phyloP scores from a whole-genome alignment of 208 protist species.

The Angomonas deanei region DNA sequence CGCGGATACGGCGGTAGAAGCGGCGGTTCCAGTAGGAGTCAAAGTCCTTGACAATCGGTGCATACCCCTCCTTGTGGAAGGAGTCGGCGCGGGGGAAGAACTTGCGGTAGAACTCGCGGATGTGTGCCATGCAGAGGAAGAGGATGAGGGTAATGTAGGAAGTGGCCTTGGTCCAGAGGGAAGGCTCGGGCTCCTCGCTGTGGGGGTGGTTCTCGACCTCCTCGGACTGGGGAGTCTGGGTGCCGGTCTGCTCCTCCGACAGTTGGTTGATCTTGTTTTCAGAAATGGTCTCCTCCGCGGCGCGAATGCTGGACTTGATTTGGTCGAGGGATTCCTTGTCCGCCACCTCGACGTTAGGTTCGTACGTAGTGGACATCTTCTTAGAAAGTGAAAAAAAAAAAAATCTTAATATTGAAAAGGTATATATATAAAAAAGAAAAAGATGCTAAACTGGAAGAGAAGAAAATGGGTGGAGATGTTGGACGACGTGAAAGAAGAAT shows the following conservation, averaged over 20 bases:
- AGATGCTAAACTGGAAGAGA: slow-evolving; percentile 7
- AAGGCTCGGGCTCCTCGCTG: slow-evolving; percentile 32
- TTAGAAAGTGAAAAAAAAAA: no score
- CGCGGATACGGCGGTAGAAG: slow-evolving; percentile 89
- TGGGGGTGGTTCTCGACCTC: slow-evolving; percentile 6
- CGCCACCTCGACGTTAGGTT: not conserved
- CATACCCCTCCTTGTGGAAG: slow-evolving; percentile 72
- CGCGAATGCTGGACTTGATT: slow-evolving; percentile 2
- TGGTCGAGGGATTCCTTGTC: not conserved
- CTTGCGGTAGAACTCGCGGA: slow-evolving; percentile 44
- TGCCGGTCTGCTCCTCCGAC: slow-evolving; percentile 14
- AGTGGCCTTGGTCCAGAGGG: slow-evolving; percentile 29
- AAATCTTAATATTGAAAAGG: no score
- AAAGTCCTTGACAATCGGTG: slow-evolving; percentile 93
- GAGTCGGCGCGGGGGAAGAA: slow-evolving; percentile 30
- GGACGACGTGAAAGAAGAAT: slow-evolving; percentile 1
- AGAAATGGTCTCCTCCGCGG: slow-evolving; percentile 10
- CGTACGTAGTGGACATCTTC: slow-evolving; percentile 12
- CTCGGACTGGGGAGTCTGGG: slow-evolving; percentile 6
- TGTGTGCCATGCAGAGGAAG: slow-evolving; percentile 19
- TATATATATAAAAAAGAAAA: slow-evolving; percentile 13
- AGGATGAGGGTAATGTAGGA: slow-evolving; percentile 63
- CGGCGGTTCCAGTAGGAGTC: slow-evolving; percentile 93
- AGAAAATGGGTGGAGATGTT: not conserved
- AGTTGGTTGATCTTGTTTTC: slow-evolving; percentile 12